A percentile compares a stretch with the other conserved stretches of the same genome.
Evolutionary conservation across 2,329 filamentous ascomycete species (phyloP).

Genomic region (Neofusicoccum sp.): DNA sequence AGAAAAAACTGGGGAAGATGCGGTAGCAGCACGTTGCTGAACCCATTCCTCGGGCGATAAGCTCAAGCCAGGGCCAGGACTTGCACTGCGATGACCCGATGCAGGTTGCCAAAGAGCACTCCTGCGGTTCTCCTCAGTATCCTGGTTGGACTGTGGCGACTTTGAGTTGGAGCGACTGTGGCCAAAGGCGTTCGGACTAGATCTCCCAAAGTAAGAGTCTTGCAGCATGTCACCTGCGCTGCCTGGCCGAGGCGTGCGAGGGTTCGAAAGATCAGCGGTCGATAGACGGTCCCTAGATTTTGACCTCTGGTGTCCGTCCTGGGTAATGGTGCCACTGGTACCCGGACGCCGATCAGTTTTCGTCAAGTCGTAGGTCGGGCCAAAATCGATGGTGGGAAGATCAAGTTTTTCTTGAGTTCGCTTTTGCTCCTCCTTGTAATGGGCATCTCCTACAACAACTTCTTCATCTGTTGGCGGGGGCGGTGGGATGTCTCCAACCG

Average conservation of each 20-base stretch:
- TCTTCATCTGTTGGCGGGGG: slow-evolving; percentile 40
- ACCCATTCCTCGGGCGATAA: slow-evolving; percentile 82
- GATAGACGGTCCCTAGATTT: slow-evolving; percentile 6
- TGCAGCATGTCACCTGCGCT: slow-evolving; percentile 30
- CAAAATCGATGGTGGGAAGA: slow-evolving; percentile 80
- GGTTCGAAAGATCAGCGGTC: not conserved
- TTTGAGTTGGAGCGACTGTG: slow-evolving; percentile 40
- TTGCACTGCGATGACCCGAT: not conserved
- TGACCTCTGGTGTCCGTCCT: not conserved
- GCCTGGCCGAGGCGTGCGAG: slow-evolving; percentile 6
- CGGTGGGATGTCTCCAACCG: slow-evolving; percentile 56
- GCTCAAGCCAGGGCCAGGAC: slow-evolving; percentile 3
- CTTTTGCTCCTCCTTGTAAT: slow-evolving; percentile 36
- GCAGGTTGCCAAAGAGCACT: slow-evolving; percentile 78
- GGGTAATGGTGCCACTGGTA: slow-evolving; percentile 53
- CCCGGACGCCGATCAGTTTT: slow-evolving; percentile 55
- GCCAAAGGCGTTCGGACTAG: slow-evolving; percentile 41
- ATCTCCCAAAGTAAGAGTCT: slow-evolving; percentile 30
- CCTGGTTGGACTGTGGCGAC: slow-evolving; percentile 24
- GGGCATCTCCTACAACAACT: slow-evolving; percentile 48
- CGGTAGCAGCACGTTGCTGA: slow-evolving; percentile 66
- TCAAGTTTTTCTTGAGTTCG: slow-evolving; percentile 42
- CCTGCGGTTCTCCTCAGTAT: slow-evolving; percentile 51
- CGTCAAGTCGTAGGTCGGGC: slow-evolving; percentile 72
- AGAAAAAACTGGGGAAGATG: slow-evolving; percentile 48